Evolutionary conservation across 768 basidiomycete genomes (phyloP), one percentile per base, ranked within the genome.

Genomic region (Agrocybe chaxingu): DNA sequence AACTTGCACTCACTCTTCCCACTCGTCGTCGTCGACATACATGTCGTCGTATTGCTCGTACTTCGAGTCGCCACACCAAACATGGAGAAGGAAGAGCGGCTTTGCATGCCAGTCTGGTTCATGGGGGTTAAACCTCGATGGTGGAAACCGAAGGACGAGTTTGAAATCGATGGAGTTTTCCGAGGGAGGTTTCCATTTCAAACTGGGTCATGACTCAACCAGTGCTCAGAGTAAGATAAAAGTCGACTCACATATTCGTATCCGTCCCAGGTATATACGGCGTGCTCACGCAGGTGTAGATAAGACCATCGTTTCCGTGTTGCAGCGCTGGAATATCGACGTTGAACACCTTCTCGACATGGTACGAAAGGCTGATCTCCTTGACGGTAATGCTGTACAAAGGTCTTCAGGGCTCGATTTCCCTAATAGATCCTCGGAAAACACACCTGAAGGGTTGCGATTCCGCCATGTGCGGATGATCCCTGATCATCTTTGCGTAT

Each of bases 91-190:
- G 64, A 98, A 98, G 3, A 88, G 63, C 1, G 97, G 97, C 65
- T 94, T 98, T 8, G 85, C 85, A 52, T 74, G 75, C 56, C 86
- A 88, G 61, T 98, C 93, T 1, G 93, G 89, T 58, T 82, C 68
- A 6, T 69, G 58, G 0, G 80, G 75, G 45, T 84, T 67, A 18
- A 70, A 69, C 11, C 65, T 63, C 3, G 70, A 66, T 1, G 92
- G 82, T 0, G 96, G 94, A 66, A 98, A 99, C 31, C 92, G 86
- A n/a, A 99, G 73, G 43, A 94, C 80, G 29, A 98, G 85, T 66
- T 93, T 92, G 76, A 99, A 98, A 67, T 99, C 97, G 60, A 98
- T 87, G 1, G 94, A 95, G 65, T 99, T 99, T 64, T 98, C 96
- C 1, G 88, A 90, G 0, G 97, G 94, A 1, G 95, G 94, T 67